phyloP scores from a whole-genome alignment of 2,329 filamentous ascomycete genomes.

The Aspergillus luchuensis region DNA sequence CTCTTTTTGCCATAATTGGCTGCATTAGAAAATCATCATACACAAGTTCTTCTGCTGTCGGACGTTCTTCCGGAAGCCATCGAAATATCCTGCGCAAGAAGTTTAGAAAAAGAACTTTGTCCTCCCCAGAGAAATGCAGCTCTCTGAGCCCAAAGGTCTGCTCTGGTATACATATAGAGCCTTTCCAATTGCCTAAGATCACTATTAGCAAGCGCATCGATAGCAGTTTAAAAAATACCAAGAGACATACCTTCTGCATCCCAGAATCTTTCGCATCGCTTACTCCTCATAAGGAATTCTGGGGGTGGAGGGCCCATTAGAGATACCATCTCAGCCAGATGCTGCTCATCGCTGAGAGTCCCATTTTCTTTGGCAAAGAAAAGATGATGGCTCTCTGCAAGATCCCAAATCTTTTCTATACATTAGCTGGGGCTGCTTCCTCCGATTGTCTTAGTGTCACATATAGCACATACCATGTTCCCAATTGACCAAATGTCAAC shows the following conservation, averaged over 20 bases:
- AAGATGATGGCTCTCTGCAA: conserved; percentile 16
- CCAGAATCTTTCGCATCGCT: conserved; percentile 17
- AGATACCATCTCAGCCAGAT: conserved; percentile 28
- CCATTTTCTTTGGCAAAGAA: conserved; percentile 21
- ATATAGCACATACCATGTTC: conserved; percentile 25
- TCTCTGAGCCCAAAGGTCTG: conserved; percentile 26
- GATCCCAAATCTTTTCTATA: conserved; percentile 19
- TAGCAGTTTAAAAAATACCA: background rate
- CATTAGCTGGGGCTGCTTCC: too few species aligned
- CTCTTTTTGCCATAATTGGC: conserved; percentile 13
- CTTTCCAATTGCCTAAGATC: conserved; percentile 29
- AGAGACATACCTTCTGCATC: conserved; percentile 18
- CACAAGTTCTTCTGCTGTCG: conserved; percentile 28
- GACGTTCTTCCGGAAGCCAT: conserved; percentile 35
- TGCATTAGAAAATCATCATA: conserved; percentile 26
- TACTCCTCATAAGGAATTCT: conserved; percentile 18
- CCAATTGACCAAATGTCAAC: conserved; percentile 38
- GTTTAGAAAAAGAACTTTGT: conserved; percentile 29
- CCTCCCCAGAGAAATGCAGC: conserved; percentile 26
- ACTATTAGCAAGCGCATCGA: background rate
- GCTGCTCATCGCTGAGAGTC: conserved; percentile 20
- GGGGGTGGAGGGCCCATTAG: conserved; percentile 25
- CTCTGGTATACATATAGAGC: conserved; percentile 27
- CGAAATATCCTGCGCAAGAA: conserved; percentile 36
- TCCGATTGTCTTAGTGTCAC: too few species aligned